Base-by-base conservation (phyloP, 257 asterid species). In the Nicotiana attenuata region DNA sequence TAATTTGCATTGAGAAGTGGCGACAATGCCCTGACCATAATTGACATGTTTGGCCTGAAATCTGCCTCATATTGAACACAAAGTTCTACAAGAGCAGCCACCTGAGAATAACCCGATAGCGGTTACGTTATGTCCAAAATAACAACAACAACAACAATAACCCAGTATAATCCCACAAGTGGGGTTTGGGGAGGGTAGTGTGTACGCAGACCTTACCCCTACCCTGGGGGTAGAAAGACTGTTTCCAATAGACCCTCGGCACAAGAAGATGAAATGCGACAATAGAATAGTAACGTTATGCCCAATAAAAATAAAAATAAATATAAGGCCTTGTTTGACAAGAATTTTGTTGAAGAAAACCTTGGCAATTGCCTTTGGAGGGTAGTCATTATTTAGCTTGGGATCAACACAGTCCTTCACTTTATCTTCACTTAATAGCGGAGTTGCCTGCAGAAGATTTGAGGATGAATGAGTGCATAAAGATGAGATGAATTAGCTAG, bases 31-130 rank as follows among this genome's bases (percentile, higher is more conserved):
- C 92, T 93, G 33, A 93, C 97, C 11, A 94, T 97, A 77, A 94
- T 94, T 1, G 97, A 89, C 98, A 94, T 93, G 84, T 94, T 94
- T 24, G 97, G 98, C 81, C 97, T 81, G 80, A 92, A 94, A 75
- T 90, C 94, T 17, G 97, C 96, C 81, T 94, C 97, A 16, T 94
- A 91, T 82, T 94, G 98, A 77, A 93, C 97, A 22, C 98, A 94
- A 2, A 94, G 90, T 29, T 92, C 96, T n/a, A 94, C 98, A 10
- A 94, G 97, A 9, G 97, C 98, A 8, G 97, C 98, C 96, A 94
- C 87, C 97, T 94, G 89, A 26, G 33, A 28, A 65, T 24, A 50
- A 19, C 76, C 66, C 24, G 26, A 77, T 64, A 50, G 35, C 11
- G 15, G 20, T 53, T 71, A 45, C 33, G 14, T 20, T 1, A 10